Evolutionary conservation across 768 basidiomycete species (phyloP).

Genomic region (Agaricus subrufescens): DNA sequence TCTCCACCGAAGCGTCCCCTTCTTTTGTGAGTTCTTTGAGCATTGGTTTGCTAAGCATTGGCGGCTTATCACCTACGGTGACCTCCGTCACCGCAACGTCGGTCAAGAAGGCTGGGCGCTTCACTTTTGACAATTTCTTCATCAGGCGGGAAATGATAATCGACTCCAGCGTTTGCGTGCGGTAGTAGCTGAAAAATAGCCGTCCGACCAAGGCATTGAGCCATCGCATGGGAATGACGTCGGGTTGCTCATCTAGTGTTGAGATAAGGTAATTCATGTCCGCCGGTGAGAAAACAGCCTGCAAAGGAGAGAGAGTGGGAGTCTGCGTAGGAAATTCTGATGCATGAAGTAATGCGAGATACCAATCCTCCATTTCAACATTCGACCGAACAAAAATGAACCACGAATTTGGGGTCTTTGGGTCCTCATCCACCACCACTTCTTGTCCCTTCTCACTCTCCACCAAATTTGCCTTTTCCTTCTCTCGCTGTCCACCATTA

Average conservation of each 20-base stretch:
- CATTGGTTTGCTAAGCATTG: slow-evolving; percentile 95
- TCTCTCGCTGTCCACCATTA: slow-evolving; percentile 27
- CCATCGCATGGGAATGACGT: slow-evolving; percentile 97
- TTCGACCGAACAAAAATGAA: slow-evolving; percentile 89
- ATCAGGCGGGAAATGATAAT: slow-evolving; percentile 85
- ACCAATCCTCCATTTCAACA: slow-evolving; percentile 98
- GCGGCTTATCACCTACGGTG: slow-evolving; percentile 77
- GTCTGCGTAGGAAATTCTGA: slow-evolving; percentile 59
- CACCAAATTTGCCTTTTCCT: slow-evolving; percentile 28
- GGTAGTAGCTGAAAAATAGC: slow-evolving; percentile 88
- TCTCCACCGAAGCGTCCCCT: slow-evolving; percentile 87
- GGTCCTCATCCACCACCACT: slow-evolving; percentile 44
- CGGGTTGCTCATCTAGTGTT: slow-evolving; percentile 88
- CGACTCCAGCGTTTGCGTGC: slow-evolving; percentile 74
- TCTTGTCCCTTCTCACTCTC: slow-evolving; percentile 40
- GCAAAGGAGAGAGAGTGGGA: slow-evolving; percentile 55
- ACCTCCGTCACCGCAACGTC: slow-evolving; percentile 88
- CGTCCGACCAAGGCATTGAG: slow-evolving; percentile 92
- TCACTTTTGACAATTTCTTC: slow-evolving; percentile 91
- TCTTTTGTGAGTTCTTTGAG: slow-evolving; percentile 94
- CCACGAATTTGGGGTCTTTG: slow-evolving; percentile 66
- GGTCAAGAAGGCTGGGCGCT: slow-evolving; percentile 80
- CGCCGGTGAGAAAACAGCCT: slow-evolving; percentile 59
- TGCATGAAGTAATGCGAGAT: slow-evolving; percentile 74
- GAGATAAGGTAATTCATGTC: slow-evolving; percentile 84